Conservation (phyloP, 2,329 filamentous ascomycete genomes). For the Colletotrichum agaves region DNA sequence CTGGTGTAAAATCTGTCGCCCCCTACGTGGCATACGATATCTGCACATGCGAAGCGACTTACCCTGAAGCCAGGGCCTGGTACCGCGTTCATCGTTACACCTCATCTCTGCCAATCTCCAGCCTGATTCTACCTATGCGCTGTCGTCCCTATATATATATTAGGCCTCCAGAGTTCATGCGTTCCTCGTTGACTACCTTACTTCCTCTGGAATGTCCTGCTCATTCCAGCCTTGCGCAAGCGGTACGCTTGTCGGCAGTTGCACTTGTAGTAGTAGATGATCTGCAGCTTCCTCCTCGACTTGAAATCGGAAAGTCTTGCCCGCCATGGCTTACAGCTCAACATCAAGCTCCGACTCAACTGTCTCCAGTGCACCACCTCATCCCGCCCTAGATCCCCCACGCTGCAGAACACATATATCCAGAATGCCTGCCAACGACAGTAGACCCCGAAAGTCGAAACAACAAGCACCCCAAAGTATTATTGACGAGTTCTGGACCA, state of each 20-base stretch:
- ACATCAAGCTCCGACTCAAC: slow-evolving; percentile 19
- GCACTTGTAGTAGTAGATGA: background rate
- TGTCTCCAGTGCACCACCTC: slow-evolving; percentile 1
- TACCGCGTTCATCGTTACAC: background rate
- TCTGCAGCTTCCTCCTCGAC: background rate
- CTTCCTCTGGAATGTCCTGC: too few species aligned
- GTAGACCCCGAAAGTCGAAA: slow-evolving; percentile 45
- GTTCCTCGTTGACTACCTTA: too few species aligned
- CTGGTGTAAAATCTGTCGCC: slow-evolving; percentile 1
- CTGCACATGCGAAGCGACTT: too few species aligned
- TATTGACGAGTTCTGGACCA: slow-evolving; percentile 79
- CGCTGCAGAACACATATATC: slow-evolving; percentile 20
- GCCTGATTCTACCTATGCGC: background rate
- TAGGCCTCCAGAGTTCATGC: background rate
- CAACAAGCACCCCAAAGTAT: slow-evolving; percentile 72
- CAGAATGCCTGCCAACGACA: slow-evolving; percentile 26
- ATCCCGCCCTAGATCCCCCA: background rate
- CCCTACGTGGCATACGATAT: background rate
- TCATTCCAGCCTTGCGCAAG: too few species aligned
- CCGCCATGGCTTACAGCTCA: slow-evolving; percentile 17
- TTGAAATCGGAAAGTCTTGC: background rate
- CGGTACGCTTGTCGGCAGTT: background rate
- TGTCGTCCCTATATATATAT: background rate
- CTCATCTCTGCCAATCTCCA: background rate
- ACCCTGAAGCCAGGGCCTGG: too few species aligned